Percentiles rank a stretch among this genome's conserved stretches.
These are phyloP conservation scores for Synura sp. DNA, from an alignment of 352 stramenopile species.

Conservation along the genomic window DNA sequence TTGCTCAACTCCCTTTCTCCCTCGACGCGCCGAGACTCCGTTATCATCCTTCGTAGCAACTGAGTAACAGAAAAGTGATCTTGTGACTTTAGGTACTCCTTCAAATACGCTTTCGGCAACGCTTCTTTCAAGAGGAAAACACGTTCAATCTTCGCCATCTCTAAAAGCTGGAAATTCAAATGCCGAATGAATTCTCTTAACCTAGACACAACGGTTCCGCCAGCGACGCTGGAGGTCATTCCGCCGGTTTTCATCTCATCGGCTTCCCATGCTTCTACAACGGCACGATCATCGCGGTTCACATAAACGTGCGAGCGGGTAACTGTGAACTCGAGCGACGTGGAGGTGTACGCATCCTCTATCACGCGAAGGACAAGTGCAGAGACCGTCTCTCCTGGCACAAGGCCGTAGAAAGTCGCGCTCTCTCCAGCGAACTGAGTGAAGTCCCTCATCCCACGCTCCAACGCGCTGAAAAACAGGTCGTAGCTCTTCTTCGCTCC, in stretches of 20 bases:
- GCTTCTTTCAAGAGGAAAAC: background rate
- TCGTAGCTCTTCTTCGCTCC: background rate
- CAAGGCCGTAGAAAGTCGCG: background rate
- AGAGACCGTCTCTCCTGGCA: background rate
- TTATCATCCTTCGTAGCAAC: too few relatives aligned
- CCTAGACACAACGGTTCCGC: too few relatives aligned
- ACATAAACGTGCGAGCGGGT: too few relatives aligned
- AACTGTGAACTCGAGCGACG: too few relatives aligned
- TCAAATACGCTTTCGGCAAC: background rate
- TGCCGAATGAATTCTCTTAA: too few relatives aligned
- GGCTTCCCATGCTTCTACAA: too few relatives aligned
- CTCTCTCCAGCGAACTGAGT: background rate
- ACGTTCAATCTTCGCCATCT: background rate
- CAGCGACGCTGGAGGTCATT: too few relatives aligned
- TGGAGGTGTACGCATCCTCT: too few relatives aligned
- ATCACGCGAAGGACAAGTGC: background rate
- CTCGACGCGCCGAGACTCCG: too few relatives aligned
- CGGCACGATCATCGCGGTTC: too few relatives aligned
- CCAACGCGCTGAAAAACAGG: background rate
- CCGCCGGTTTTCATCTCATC: too few relatives aligned
- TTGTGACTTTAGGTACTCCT: slow-evolving; percentile 31
- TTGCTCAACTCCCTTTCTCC: too few relatives aligned
- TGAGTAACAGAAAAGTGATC: slow-evolving; percentile 41
- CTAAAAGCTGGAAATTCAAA: background rate
- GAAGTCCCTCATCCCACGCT: background rate